phyloP scores from a whole-genome alignment of 1,284 basidiomycete genomes.

The Cryptococcus floricola region DNA sequence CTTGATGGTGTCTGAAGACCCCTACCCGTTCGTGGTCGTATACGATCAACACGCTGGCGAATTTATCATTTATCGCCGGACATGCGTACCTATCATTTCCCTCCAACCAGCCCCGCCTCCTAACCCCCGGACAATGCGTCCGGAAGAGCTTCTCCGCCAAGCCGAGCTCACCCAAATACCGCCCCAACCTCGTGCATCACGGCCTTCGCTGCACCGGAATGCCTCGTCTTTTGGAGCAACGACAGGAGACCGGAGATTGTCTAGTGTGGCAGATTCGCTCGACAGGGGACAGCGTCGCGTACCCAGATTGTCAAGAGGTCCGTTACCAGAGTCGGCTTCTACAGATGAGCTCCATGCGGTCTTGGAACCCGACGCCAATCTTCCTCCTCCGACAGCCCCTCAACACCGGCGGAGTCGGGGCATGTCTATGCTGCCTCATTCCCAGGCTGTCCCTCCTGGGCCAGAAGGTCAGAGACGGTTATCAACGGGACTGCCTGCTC shows the following conservation, averaged over 20 bases:
- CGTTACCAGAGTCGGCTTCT: conserved; percentile 11
- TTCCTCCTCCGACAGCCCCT: conserved; percentile 3
- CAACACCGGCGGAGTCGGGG: conserved; percentile 11
- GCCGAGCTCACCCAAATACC: conserved; percentile 1
- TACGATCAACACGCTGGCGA: conserved; percentile 25
- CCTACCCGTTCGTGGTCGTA: conserved; percentile 32
- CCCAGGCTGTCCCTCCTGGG: neutral
- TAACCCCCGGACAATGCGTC: conserved; percentile 18
- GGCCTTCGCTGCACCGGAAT: conserved; percentile 29
- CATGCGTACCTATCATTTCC: conserved; percentile 4
- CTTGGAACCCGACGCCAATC: conserved; percentile 39
- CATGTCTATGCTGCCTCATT: conserved; percentile 9
- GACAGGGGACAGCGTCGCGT: conserved; percentile 31
- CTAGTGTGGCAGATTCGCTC: conserved; percentile 25
- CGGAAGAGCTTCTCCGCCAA: conserved; percentile 28
- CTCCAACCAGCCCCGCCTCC: conserved; percentile 6
- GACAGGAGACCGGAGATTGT: conserved; percentile 17
- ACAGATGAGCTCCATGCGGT: conserved; percentile 31
- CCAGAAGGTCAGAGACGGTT: conserved; percentile 26
- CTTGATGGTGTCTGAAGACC: conserved; percentile 26
- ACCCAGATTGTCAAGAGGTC: conserved; percentile 30
- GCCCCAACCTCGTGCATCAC: conserved; percentile 1
- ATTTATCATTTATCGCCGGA: conserved; percentile 37
- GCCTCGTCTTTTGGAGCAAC: conserved; percentile 21
- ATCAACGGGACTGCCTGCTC: conserved; percentile 7